These are phyloP conservation scores for Gaultheria prostrata DNA, from an alignment of 148 eudicot species.

Conservation along the genomic window DNA sequence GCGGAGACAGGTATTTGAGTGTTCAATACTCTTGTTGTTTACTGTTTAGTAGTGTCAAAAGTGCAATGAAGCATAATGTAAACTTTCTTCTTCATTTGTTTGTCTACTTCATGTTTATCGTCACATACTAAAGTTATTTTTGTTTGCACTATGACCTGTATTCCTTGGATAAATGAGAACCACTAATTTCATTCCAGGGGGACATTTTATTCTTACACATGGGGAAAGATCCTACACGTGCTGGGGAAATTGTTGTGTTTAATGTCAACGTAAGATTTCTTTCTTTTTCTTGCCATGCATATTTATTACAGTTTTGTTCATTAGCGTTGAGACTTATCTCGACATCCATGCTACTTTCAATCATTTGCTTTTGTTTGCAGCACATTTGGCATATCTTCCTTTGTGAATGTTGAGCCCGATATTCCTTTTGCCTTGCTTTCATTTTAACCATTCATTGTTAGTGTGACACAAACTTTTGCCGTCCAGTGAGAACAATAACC, in stretches of 20 bases:
- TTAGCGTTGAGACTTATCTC: background rate
- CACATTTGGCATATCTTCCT: background rate
- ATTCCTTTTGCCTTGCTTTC: background rate
- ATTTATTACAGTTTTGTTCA: background rate
- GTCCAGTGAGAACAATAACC: background rate
- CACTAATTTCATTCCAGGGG: constrained; percentile 48
- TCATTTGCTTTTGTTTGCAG: background rate
- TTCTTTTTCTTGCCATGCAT: constrained; percentile 6
- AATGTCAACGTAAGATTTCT: constrained; percentile 65
- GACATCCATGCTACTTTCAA: background rate
- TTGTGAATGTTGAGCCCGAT: background rate
- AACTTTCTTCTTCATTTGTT: background rate
- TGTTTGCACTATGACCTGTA: background rate
- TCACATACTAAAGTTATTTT: background rate
- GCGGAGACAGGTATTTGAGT: background rate
- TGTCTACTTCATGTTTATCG: background rate
- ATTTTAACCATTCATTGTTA: background rate
- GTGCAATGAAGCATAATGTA: background rate
- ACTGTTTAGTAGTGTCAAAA: constrained; percentile 1
- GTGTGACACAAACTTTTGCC: background rate
- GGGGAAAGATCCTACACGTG: constrained; percentile 72
- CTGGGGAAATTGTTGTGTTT: constrained; percentile 84
- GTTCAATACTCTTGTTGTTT: background rate
- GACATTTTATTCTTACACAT: constrained; percentile 76
- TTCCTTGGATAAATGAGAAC: background rate